Percentiles rank a stretch among this genome's conserved stretches.
Conservation (phyloP, 257 asterid genomes). For the Nicotiana sylvestris region DNA sequence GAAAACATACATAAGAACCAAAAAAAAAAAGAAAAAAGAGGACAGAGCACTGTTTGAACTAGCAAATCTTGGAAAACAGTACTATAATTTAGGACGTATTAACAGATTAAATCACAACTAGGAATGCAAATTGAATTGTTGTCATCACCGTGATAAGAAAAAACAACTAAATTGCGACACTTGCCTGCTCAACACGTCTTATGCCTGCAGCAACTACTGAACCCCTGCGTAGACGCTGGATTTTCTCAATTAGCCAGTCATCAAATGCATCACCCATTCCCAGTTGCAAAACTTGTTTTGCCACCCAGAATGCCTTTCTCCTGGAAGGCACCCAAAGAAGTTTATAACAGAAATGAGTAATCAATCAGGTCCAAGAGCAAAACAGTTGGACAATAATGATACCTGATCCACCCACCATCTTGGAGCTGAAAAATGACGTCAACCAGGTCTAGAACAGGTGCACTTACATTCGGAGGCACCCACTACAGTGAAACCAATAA, state of each 20-base stretch:
- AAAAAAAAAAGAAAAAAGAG: neutral
- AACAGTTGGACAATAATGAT: neutral
- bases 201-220: slow-evolving; percentile 89
- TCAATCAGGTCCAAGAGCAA: neutral
- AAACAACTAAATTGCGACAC: neutral
- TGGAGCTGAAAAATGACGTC: slow-evolving; percentile 87
- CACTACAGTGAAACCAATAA: slow-evolving; percentile 51
- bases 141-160: slow-evolving; percentile 11
- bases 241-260: slow-evolving; percentile 96
- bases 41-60: neutral
- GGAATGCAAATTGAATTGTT: neutral
- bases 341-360: neutral
- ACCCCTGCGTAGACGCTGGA: slow-evolving; percentile 79
- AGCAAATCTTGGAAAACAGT: neutral
- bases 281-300: slow-evolving; percentile 89
- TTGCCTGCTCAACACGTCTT: slow-evolving; percentile 81
- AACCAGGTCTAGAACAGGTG: slow-evolving; percentile 79
- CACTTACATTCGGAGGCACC: slow-evolving; percentile 87
- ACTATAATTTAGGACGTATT: neutral
- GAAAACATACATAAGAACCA: neutral
- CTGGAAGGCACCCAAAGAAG: slow-evolving; percentile 27
- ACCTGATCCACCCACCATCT: slow-evolving; percentile 99
- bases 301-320: slow-evolving; percentile 98
- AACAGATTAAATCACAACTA: neutral
- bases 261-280: slow-evolving; percentile 99